These are phyloP conservation scores for Aspergillus ibericus DNA, from an alignment of 2,329 filamentous ascomycete species.

Conservation along the genomic window DNA sequence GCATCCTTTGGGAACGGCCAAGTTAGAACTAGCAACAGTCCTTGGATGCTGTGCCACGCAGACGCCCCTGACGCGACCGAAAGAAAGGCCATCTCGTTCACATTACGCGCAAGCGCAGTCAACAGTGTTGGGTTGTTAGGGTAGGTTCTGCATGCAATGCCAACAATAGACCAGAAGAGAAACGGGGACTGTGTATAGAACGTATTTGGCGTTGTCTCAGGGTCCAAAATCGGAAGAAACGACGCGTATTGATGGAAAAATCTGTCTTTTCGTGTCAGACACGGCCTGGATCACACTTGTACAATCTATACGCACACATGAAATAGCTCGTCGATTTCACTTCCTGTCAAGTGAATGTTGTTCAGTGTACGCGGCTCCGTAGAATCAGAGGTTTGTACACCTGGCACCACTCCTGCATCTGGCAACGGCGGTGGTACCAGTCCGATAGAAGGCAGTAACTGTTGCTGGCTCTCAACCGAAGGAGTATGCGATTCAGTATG, in stretches of 20 bases:
- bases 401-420: constrained; percentile 11
- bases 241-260: constrained; percentile 41
- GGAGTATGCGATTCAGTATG: constrained; percentile 24
- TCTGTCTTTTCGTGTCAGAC: constrained; percentile 17
- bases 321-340: constrained; percentile 42
- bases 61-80: constrained; percentile 31
- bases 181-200: constrained; percentile 77
- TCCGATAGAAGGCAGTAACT: constrained; percentile 21
- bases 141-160: constrained; percentile 40
- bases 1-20: constrained; percentile 44
- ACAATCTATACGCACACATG: constrained; percentile 26
- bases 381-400: constrained; percentile 10
- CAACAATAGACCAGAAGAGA: constrained; percentile 73
- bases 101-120: constrained; percentile 33
- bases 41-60: constrained; percentile 39
- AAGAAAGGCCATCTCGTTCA: constrained; percentile 40
- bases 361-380: constrained; percentile 35
- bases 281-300: too few relatives aligned
- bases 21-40: constrained; percentile 38
- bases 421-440: constrained; percentile 17
- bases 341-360: constrained; percentile 28
- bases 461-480: constrained; percentile 21
- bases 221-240: constrained; percentile 42
- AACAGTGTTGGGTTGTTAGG: constrained; percentile 41
- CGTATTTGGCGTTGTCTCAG: constrained; percentile 63